Conservation (phyloP, 352 stramenopile species). For the Phytophthora melonis region DNA sequence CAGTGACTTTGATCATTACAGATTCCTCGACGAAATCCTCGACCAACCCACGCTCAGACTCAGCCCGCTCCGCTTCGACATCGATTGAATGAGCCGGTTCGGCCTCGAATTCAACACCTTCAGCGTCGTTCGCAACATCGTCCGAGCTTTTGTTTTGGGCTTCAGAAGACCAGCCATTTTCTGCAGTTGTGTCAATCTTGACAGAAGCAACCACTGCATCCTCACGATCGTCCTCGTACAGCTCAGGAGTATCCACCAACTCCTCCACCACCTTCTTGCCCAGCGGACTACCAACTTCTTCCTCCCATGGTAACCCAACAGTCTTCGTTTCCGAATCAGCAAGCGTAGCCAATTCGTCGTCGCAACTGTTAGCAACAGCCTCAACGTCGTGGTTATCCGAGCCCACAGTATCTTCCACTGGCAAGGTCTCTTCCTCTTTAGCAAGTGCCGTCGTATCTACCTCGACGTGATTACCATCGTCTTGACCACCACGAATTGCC, state of each 20-base stretch:
- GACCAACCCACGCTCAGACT: constrained; percentile 11
- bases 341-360: no score
- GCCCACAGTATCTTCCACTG: no score
- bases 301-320: no score
- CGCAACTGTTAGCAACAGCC: no score
- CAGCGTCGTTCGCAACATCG: not conserved
- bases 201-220: not conserved
- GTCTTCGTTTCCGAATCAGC: no score
- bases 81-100: not conserved
- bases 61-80: constrained; percentile 12
- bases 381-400: no score
- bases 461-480: not conserved
- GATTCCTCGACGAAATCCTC: constrained; percentile 13
- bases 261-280: not conserved
- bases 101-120: not conserved
- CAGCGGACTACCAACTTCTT: no score
- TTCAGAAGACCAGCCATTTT: constrained; percentile 10
- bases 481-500: no score
- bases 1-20: constrained; percentile 31
- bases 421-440: no score
- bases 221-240: constrained; percentile 7
- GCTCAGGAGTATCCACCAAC: not conserved
- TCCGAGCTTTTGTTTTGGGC: not conserved
- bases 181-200: constrained; percentile 2
- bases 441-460: no score